These are phyloP conservation scores for Scheffersomyces titani DNA, from an alignment of 1,139 yeast genomes.

Conservation along the genomic window DNA sequence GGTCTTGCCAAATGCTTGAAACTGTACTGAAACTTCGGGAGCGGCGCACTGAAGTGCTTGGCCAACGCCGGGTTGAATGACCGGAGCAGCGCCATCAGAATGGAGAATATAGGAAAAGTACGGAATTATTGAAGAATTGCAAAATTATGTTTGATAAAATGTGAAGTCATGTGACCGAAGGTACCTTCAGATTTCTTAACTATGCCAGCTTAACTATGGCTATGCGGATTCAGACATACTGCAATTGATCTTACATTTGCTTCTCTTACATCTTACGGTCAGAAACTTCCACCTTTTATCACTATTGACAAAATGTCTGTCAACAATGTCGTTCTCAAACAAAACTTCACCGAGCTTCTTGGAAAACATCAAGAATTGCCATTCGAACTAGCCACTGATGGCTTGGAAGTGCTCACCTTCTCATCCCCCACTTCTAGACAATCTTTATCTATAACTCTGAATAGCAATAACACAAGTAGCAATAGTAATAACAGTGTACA, in stretches of 20 bases:
- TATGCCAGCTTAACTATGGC: no score
- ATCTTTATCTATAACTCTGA: slow-evolving; percentile 13
- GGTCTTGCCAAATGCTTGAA: slow-evolving; percentile 25
- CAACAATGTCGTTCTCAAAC: slow-evolving; percentile 28
- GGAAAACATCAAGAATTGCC: slow-evolving; percentile 21
- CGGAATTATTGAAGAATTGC: neutral
- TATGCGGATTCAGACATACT: no score
- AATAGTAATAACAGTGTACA: slow-evolving; percentile 12
- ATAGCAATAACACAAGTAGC: slow-evolving; percentile 9
- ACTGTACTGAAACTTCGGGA: slow-evolving; percentile 24
- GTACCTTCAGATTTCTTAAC: no score
- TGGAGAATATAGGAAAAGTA: neutral
- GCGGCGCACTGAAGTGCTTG: slow-evolving; percentile 16
- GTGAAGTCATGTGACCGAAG: no score
- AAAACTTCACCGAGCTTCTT: slow-evolving; percentile 18
- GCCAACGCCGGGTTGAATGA: slow-evolving; percentile 35
- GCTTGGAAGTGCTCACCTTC: slow-evolving; percentile 15
- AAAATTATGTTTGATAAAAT: no score
- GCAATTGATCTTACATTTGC: no score
- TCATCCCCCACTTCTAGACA: slow-evolving; percentile 22
- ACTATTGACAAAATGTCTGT: slow-evolving; percentile 30
- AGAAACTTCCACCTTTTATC: no score
- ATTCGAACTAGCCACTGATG: slow-evolving; percentile 17
- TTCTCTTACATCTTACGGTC: no score
- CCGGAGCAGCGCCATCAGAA: slow-evolving; percentile 8